Percentiles rank a stretch among this genome's conserved stretches.
Conservation (phyloP, 345 rosid species). For the Melastoma malabathricum region DNA sequence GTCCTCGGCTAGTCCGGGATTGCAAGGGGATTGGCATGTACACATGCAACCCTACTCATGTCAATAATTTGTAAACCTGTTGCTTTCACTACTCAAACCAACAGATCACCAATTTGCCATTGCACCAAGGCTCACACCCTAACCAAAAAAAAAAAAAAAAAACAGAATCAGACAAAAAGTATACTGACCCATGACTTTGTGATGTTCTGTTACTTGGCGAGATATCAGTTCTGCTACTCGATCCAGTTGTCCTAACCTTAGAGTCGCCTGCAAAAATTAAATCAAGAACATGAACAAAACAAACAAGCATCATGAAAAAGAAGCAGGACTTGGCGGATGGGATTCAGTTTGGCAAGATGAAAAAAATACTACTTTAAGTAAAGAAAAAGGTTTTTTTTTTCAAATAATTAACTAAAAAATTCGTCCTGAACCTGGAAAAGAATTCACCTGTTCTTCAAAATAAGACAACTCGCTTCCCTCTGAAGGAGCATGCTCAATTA, state of each 20-base stretch:
- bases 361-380: too few species aligned
- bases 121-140: too few species aligned
- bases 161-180: conserved; percentile 5
- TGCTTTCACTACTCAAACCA: too few species aligned
- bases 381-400: too few species aligned
- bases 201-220: conserved; percentile 85
- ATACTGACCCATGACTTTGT: conserved; percentile 93
- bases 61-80: too few species aligned
- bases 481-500: conserved; percentile 62
- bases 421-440: conserved; percentile 1
- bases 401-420: neutral
- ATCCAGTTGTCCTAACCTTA: conserved; percentile 85
- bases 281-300: too few species aligned
- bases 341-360: too few species aligned
- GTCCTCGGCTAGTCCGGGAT: too few species aligned
- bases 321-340: neutral
- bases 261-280: conserved; percentile 42
- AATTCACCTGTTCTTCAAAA: conserved; percentile 80
- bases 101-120: too few species aligned
- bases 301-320: neutral
- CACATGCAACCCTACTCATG: too few species aligned
- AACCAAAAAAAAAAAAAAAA: neutral
- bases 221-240: conserved; percentile 70
- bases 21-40: too few species aligned
- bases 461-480: conserved; percentile 52